Base-by-base conservation (phyloP, 352 stramenopile species). In the Globisporangium perplexum region DNA sequence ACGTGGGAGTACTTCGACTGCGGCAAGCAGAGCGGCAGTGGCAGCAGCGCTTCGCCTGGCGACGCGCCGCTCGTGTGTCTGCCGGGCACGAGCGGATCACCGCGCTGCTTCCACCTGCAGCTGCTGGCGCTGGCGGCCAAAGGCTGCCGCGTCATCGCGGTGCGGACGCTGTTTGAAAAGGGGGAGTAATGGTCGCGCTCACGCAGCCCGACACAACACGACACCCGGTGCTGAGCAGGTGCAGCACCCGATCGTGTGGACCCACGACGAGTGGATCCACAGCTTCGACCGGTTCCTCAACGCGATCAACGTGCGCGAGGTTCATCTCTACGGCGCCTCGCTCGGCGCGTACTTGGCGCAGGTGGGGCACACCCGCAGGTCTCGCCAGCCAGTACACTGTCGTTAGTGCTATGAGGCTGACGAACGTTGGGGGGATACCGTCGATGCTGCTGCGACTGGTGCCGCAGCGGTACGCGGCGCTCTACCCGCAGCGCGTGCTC, bases 1-100 rank as follows among this genome's bases (percentile, higher is more conserved):
- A 89, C 74, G 38, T 91, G 80, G 80, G 72, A 85, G 57, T 89
- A 86, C 60, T 91, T 75, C 53, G 80, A 91, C 65, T 78, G 68
- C 44, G 80, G 77, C 10, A 72, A 69, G 53, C 60, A 64, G 22
- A 77, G 53, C 41, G 7, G 53, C 41, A 7, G 30, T 3, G 18
- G n/a, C n/a, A n/a, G n/a, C n/a, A n/a, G n/a, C n/a, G n/a, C n/a
- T n/a, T n/a, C n/a, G 3, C 11, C 45, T 26, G 7, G 14, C 3
- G 35, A 36, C 26, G 36, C 66, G 47, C 75, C 80, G 7, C 58
- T 91, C 17, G 66, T 91, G 56, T 88, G 77, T 60, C 67, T 91
- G 8, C 77, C 80, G 0, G 76, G 74, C n/a, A 72, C 65, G 11
- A 86, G 61, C 28, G 76, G 77, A 36, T 71, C 70, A 3, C 63